phyloP scores from a whole-genome alignment of 2,329 filamentous ascomycete genomes.

The Pseudogymnoascus sp. region DNA sequence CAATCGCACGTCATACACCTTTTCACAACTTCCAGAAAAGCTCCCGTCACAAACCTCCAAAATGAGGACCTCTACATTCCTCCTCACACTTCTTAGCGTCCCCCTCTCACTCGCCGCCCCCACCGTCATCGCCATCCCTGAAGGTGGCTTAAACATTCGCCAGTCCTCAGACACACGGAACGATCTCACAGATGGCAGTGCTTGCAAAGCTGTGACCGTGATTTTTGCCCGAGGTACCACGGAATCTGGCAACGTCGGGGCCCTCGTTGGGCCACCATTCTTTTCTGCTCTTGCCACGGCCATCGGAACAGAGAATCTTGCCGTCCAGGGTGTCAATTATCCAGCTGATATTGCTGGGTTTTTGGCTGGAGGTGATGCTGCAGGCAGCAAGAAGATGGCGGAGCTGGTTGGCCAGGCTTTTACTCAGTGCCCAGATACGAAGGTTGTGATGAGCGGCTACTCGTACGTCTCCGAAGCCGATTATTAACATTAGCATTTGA shows the following conservation, averaged over 20 bases:
- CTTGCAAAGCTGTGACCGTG: constrained; percentile 43
- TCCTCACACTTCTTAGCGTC: neutral
- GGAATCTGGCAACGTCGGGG: constrained; percentile 47
- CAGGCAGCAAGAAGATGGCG: constrained; percentile 39
- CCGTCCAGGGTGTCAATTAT: constrained; percentile 51
- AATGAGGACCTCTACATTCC: neutral
- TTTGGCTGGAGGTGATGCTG: constrained; percentile 39
- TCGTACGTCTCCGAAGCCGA: constrained; percentile 14
- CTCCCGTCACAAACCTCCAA: neutral
- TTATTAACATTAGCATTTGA: neutral
- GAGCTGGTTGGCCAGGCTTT: constrained; percentile 16
- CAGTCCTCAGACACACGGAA: constrained; percentile 16
- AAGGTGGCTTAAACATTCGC: neutral
- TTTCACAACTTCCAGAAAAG: neutral
- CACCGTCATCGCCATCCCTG: neutral
- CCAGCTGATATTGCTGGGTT: constrained; percentile 41
- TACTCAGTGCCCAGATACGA: constrained; percentile 21
- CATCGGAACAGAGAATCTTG: constrained; percentile 40
- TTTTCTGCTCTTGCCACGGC: constrained; percentile 38
- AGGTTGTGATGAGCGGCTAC: constrained; percentile 25
- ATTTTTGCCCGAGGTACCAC: constrained; percentile 53
- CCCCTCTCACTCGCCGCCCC: neutral
- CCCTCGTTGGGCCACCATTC: constrained; percentile 44
- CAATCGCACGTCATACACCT: neutral
- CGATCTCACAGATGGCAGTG: constrained; percentile 24